These are phyloP conservation scores for Boletellus ananas DNA, from an alignment of 768 basidiomycete genomes.

Conservation along the genomic window DNA sequence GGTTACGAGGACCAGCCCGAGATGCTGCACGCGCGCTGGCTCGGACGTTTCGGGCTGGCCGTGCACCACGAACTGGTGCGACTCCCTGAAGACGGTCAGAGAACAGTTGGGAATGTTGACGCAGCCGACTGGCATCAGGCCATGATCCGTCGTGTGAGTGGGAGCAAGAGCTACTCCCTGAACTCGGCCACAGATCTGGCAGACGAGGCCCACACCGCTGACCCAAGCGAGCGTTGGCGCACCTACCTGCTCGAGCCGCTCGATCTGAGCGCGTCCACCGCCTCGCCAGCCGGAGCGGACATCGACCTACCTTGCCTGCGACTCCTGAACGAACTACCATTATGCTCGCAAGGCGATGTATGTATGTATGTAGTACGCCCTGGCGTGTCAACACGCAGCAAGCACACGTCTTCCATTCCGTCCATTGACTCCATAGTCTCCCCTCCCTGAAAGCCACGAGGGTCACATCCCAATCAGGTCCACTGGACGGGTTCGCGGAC, in stretches of 20 bases:
- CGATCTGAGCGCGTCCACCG: not conserved
- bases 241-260: not conserved
- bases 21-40: too few relatives aligned
- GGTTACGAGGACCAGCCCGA: too few relatives aligned
- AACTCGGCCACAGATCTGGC: too few relatives aligned
- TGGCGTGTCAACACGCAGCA: conserved; percentile 8
- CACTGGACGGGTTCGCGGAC: not conserved
- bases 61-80: conserved; percentile 10
- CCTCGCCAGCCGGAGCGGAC: not conserved
- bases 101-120: not conserved
- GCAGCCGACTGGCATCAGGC: too few relatives aligned
- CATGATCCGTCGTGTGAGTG: too few relatives aligned
- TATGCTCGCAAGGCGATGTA: conserved; percentile 13
- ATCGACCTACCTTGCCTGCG: not conserved
- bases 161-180: too few relatives aligned
- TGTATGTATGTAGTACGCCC: not conserved
- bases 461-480: conserved; percentile 16
- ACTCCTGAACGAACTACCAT: not conserved
- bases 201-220: too few relatives aligned
- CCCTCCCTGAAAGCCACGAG: conserved; percentile 14
- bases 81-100: not conserved
- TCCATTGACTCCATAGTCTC: not conserved
- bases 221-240: not conserved
- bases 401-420: conserved; percentile 20
- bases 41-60: too few relatives aligned